Conservation (phyloP, 2,329 filamentous ascomycete species). For the Fusarium sarcochroum region DNA sequence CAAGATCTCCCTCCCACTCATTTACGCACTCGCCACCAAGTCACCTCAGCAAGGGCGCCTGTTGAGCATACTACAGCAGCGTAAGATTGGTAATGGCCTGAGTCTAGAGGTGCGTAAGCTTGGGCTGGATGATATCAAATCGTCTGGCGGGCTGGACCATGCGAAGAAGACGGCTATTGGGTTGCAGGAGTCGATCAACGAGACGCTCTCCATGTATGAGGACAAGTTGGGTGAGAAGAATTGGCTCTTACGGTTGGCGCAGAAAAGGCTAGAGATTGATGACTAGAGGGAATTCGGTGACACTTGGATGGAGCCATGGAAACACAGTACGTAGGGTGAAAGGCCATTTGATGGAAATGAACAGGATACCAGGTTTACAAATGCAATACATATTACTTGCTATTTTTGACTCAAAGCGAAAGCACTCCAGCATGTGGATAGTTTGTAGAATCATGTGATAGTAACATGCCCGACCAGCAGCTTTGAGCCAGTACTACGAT, state of each 20-base stretch:
- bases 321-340: too few relatives aligned
- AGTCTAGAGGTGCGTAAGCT: background rate
- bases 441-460: too few relatives aligned
- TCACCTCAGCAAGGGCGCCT: background rate
- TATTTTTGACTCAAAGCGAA: too few relatives aligned
- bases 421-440: too few relatives aligned
- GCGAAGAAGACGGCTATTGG: background rate
- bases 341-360: too few relatives aligned
- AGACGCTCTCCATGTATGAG: constrained; percentile 2
- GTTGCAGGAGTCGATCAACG: background rate
- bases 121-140: background rate
- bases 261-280: background rate
- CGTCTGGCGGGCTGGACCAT: background rate
- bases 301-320: too few relatives aligned
- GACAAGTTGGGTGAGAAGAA: background rate
- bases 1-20: background rate
- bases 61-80: background rate
- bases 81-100: background rate
- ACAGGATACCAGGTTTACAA: too few relatives aligned
- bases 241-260: background rate
- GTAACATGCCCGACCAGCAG: too few relatives aligned
- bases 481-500: too few relatives aligned
- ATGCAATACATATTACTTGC: too few relatives aligned
- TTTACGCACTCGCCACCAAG: background rate
- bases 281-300: background rate